These are phyloP conservation scores for Protomyces lactucae-debilis DNA, from an alignment of 1,139 yeast species.

Conservation along the genomic window DNA sequence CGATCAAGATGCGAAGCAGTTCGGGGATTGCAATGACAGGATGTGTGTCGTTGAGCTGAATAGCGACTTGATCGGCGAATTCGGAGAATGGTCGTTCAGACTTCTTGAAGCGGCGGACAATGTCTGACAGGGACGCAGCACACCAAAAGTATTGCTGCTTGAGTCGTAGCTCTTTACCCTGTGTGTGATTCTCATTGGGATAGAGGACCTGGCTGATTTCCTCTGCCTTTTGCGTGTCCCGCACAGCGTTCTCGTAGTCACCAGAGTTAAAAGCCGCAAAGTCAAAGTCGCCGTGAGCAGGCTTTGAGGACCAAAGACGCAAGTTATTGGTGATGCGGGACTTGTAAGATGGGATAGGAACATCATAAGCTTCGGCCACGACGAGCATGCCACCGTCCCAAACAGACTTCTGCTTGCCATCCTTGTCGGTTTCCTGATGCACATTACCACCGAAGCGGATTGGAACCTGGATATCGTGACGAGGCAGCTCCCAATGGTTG, in stretches of 20 bases:
- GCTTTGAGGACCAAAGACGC: constrained; percentile 85
- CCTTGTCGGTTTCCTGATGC: constrained; percentile 46
- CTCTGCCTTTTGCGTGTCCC: constrained; percentile 81
- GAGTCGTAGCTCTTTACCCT: constrained; percentile 86
- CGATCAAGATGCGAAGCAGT: constrained; percentile 78
- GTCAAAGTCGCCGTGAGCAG: constrained; percentile 79
- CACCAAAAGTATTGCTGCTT: constrained; percentile 98
- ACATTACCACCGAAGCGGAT: constrained; percentile 86
- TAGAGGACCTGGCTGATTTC: constrained; percentile 66
- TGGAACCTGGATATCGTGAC: constrained; percentile 85
- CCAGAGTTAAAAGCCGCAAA: constrained; percentile 88
- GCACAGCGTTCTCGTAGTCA: constrained; percentile 80
- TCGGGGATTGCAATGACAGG: constrained; percentile 91
- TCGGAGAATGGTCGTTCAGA: constrained; percentile 71
- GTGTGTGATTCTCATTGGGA: constrained; percentile 87
- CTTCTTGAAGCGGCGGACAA: constrained; percentile 84
- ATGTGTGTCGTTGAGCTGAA: constrained; percentile 92
- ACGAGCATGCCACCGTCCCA: constrained; percentile 92
- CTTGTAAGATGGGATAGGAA: constrained; percentile 68
- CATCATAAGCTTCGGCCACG: constrained; percentile 86
- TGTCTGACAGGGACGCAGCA: constrained; percentile 86
- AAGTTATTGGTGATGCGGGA: constrained; percentile 70
- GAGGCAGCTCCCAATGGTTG: constrained; percentile 85
- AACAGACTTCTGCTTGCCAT: constrained; percentile 50
- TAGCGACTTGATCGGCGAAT: constrained; percentile 81